Evolutionary conservation across 1,139 yeast genomes (phyloP).

Genomic region (Blastobotrys indianensis): DNA sequence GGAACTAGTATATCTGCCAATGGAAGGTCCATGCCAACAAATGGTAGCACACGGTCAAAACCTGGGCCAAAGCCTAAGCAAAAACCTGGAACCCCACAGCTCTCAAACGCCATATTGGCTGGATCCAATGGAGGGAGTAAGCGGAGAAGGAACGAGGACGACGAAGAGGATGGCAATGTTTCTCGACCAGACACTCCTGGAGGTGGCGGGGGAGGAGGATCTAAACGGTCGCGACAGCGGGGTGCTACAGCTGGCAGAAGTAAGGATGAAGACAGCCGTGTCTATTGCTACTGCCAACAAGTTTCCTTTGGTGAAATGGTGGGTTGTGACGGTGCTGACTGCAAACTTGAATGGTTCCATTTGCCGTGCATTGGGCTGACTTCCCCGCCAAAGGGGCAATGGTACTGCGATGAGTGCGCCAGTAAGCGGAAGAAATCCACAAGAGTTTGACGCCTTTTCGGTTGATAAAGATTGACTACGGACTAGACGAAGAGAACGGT

Average conservation of each 20-base stretch:
- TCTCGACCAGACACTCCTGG: slow-evolving; percentile 8
- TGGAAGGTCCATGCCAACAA: not conserved
- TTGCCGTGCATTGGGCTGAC: slow-evolving; percentile 89
- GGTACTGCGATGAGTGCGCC: slow-evolving; percentile 92
- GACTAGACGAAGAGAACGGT: too few species aligned
- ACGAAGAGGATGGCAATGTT: slow-evolving; percentile 2
- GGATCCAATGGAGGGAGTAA: not conserved
- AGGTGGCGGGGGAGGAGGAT: not conserved
- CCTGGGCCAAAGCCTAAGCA: slow-evolving; percentile 10
- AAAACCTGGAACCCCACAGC: slow-evolving; percentile 3
- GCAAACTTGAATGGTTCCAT: slow-evolving; percentile 96
- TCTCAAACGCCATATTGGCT: not conserved
- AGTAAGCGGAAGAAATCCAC: too few species aligned
- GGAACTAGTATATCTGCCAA: not conserved
- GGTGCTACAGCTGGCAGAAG: slow-evolving; percentile 2
- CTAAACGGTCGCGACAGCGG: slow-evolving; percentile 6
- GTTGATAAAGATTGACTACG: too few species aligned
- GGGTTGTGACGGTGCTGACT: slow-evolving; percentile 92
- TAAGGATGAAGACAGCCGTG: slow-evolving; percentile 50
- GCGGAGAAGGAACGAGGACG: slow-evolving; percentile 2
- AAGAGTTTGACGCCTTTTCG: too few species aligned
- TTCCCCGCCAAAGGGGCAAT: slow-evolving; percentile 89
- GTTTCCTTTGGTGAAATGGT: slow-evolving; percentile 98
- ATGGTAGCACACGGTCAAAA: not conserved
- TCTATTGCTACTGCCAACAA: slow-evolving; percentile 93